Evolutionary conservation across 495 filamentous ascomycete genomes (phyloP), one percentile per base, ranked within the genome.

Genomic region (Tuber borchii): DNA sequence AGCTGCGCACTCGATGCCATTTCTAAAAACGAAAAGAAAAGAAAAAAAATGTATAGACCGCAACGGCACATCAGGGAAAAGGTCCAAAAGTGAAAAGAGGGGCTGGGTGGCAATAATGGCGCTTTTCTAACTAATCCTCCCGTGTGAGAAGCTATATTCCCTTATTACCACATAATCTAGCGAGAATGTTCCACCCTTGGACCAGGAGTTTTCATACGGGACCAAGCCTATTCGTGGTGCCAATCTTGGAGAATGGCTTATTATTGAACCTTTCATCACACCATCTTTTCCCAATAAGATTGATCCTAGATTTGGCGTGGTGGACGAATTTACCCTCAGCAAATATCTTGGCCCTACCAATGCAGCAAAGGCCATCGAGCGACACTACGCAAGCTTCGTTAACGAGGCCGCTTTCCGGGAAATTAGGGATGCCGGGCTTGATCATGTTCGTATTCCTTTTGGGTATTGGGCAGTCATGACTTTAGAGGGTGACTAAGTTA

Each of bases 161-260:
- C n/a, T n/a, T n/a, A n/a, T n/a, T n/a, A n/a, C n/a, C n/a, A n/a
- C n/a, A n/a, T n/a, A n/a, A n/a, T n/a, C n/a, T n/a, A n/a, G n/a
- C n/a, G n/a, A n/a, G 22, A 90, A 93, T 65, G 93, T 94, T 0
- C 93, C 94, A 22, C 85, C 92, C 1, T 86, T 99, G 19, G 88
- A 93, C 74, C 86, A 95, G 76, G 77, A 84, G 10, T 93, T 90
- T 71, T 85, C 89, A n/a, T 99, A 98, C 82, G 89, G 92, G 1
- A 88, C 87, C 4, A 88, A 85, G 71, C 94, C 93, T 8, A 93
- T 95, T 40, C 89, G 94, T 1, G 96, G 96, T 2, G 92, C 98
- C 37, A 99, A 97, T 83, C 79, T 98, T 6, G 95, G 96, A 48
- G 96, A 96, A 42, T 99, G 95, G 96, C 88, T 99, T 4, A 92